Percentiles rank a stretch among this genome's conserved stretches.
These are phyloP conservation scores for Flaveria ramosissima DNA, from an alignment of 129 eudicot species.

Conservation along the genomic window DNA sequence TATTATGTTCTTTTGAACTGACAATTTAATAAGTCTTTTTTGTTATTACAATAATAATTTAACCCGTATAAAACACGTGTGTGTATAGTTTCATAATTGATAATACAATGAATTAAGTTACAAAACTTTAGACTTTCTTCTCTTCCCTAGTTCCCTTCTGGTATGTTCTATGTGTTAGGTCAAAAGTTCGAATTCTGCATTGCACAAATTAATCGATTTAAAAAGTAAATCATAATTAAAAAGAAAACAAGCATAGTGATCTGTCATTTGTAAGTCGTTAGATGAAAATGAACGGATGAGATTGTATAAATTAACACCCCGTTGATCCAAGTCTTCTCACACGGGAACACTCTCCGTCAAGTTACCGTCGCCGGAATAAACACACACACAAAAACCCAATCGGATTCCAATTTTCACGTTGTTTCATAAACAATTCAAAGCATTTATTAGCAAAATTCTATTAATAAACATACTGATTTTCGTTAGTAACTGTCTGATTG, in stretches of 20 bases:
- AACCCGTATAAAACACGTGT: too few relatives aligned
- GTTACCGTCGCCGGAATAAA: constrained; percentile 28
- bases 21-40: too few relatives aligned
- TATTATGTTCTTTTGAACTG: too few relatives aligned
- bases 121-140: too few relatives aligned
- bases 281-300: constrained; percentile 32
- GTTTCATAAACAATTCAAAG: not conserved
- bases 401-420: constrained; percentile 11
- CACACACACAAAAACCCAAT: constrained; percentile 22
- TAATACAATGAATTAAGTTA: too few relatives aligned
- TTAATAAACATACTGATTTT: not conserved
- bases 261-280: not conserved
- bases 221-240: not conserved
- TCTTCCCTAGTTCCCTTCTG: too few relatives aligned
- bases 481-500: constrained; percentile 8
- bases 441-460: constrained; percentile 17
- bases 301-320: constrained; percentile 1
- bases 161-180: too few relatives aligned
- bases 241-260: not conserved
- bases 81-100: too few relatives aligned
- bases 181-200: too few relatives aligned
- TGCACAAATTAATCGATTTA: too few relatives aligned
- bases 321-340: constrained; percentile 1
- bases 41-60: too few relatives aligned
- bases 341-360: constrained; percentile 20